Conservation (phyloP, 2,329 filamentous ascomycete species). For the Penicillium sp. region DNA sequence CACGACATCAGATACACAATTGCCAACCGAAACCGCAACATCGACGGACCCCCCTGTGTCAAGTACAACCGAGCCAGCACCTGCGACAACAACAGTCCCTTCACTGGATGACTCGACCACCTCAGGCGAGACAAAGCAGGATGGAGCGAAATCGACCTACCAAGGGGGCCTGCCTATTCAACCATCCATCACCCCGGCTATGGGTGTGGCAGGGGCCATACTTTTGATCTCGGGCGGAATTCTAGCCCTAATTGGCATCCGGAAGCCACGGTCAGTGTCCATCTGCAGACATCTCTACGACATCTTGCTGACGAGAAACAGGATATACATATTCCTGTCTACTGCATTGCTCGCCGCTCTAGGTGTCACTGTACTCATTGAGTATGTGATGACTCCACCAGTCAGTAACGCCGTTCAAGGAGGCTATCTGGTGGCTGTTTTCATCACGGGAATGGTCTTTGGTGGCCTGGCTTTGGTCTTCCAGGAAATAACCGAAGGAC, state of each 20-base stretch:
- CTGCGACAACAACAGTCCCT: constrained; percentile 21
- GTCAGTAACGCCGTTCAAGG: constrained; percentile 72
- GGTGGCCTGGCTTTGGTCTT: constrained; percentile 72
- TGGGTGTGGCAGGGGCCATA: constrained; percentile 70
- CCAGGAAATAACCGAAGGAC: constrained; percentile 71
- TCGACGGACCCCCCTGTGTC: constrained; percentile 9
- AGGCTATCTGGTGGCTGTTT: constrained; percentile 73
- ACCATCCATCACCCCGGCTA: constrained; percentile 71
- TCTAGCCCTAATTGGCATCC: constrained; percentile 74
- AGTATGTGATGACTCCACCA: constrained; percentile 81
- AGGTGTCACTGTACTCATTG: constrained; percentile 67
- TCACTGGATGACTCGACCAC: constrained; percentile 21
- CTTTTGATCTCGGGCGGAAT: constrained; percentile 65
- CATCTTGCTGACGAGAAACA: constrained; percentile 22
- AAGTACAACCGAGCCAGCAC: constrained; percentile 7
- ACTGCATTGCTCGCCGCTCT: constrained; percentile 66
- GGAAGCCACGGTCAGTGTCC: constrained; percentile 56
- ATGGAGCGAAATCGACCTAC: constrained; percentile 19
- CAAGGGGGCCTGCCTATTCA: constrained; percentile 57
- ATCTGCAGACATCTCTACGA: background rate
- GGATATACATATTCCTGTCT: constrained; percentile 71
- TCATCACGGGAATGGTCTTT: constrained; percentile 66
- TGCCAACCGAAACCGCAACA: constrained; percentile 8
- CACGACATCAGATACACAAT: constrained; percentile 7
- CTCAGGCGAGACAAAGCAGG: constrained; percentile 6